These are phyloP conservation scores for Climacium dendroides DNA, from an alignment of 225 moss, liverwort and hornwort genomes.

Conservation along the genomic window DNA sequence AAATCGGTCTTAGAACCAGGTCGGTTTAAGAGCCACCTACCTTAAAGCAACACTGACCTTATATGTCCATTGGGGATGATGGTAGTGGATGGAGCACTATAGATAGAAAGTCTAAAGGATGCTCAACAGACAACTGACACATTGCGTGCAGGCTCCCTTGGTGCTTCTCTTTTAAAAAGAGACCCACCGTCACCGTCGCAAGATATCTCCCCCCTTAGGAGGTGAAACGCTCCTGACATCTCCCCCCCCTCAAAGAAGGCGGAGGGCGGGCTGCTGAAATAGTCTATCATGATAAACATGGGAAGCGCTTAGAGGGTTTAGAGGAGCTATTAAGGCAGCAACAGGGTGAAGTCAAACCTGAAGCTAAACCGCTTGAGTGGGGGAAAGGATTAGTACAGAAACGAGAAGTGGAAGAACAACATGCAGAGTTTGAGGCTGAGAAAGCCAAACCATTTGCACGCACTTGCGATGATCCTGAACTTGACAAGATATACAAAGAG, in stretches of 20 bases:
- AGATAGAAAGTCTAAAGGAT: slow-evolving; percentile 15
- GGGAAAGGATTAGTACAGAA: slow-evolving; percentile 96
- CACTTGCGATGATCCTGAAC: slow-evolving; percentile 80
- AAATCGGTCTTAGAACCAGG: too few species aligned
- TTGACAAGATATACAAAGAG: slow-evolving; percentile 61
- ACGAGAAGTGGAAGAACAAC: slow-evolving; percentile 36
- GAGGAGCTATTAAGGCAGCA: slow-evolving; percentile 87
- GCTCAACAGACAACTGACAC: not conserved
- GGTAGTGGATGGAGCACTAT: slow-evolving; percentile 91
- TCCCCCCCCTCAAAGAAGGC: slow-evolving; percentile 41
- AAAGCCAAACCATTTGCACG: slow-evolving; percentile 85
- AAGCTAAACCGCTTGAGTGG: slow-evolving; percentile 77
- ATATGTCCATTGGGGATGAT: slow-evolving; percentile 80
- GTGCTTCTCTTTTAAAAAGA: slow-evolving; percentile 5
- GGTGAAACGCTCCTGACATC: not conserved
- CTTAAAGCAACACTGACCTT: slow-evolving; percentile 71
- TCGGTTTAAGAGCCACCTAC: too few species aligned
- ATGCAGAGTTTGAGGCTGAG: slow-evolving; percentile 72
- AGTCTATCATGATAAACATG: slow-evolving; percentile 86
- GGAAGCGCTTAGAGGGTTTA: slow-evolving; percentile 79
- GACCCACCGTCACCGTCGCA: not conserved
- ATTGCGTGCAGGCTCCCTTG: slow-evolving; percentile 1
- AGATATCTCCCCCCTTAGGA: slow-evolving; percentile 30
- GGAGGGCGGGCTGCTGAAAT: slow-evolving; percentile 84
- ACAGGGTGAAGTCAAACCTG: slow-evolving; percentile 65